Evolutionary conservation across 2,329 filamentous ascomycete species (phyloP).

Genomic region (Pseudocercospora musae): DNA sequence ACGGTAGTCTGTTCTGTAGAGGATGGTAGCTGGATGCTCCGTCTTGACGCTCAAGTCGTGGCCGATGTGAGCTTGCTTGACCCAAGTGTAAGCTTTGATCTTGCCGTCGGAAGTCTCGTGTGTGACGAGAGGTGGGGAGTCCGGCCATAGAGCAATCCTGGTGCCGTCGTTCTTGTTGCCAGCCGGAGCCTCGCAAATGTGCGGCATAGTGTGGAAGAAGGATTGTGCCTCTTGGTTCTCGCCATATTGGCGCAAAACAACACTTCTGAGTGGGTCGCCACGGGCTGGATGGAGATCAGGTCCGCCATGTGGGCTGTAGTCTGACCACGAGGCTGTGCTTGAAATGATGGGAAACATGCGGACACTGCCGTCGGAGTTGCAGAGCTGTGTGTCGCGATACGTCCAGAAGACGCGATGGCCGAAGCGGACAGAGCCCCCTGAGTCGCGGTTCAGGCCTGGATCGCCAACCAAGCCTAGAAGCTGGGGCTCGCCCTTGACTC

Average conservation of each 20-base stretch:
- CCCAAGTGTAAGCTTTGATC: conserved; percentile 20
- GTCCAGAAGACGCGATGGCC: conserved; percentile 20
- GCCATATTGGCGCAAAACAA: conserved; percentile 15
- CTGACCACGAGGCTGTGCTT: conserved; percentile 21
- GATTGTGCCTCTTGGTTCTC: conserved; percentile 11
- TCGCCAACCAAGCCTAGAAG: conserved; percentile 17
- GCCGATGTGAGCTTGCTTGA: conserved; percentile 15
- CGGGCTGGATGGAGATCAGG: conserved; percentile 12
- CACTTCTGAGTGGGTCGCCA: conserved; percentile 6
- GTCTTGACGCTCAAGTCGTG: conserved; percentile 11
- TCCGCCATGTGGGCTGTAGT: conserved; percentile 12
- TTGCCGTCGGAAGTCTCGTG: conserved; percentile 9
- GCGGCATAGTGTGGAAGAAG: conserved; percentile 13
- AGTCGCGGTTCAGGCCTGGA: conserved; percentile 18
- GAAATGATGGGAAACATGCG: conserved; percentile 20
- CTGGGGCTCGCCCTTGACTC: conserved; percentile 13
- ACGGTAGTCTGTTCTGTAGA: conserved; percentile 16
- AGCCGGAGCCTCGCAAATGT: conserved; percentile 12
- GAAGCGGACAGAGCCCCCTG: conserved; percentile 17
- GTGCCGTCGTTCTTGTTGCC: conserved; percentile 16
- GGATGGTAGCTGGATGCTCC: conserved; percentile 12
- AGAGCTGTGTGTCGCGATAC: conserved; percentile 19
- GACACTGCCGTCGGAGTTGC: conserved; percentile 14
- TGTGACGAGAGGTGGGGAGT: conserved; percentile 17
- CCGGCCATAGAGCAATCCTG: conserved; percentile 17